These are phyloP conservation scores for Annulohypoxylon maeteangense DNA, from an alignment of 495 filamentous ascomycete species.

Conservation along the genomic window DNA sequence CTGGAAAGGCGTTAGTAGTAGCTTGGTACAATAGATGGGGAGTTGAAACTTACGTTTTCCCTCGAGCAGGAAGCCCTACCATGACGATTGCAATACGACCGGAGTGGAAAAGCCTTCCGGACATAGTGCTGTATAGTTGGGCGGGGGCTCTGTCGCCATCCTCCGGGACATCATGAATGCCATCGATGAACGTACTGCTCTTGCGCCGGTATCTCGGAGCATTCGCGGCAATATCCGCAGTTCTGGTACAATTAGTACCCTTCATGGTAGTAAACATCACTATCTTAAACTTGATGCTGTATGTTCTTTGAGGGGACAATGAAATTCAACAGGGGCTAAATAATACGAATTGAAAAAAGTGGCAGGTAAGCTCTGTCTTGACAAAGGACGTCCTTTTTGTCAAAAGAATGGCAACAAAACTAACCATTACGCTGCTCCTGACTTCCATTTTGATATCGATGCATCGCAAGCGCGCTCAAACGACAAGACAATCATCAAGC, in stretches of 20 bases:
- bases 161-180: slow-evolving; percentile 91
- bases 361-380: slow-evolving; percentile 1
- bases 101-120: slow-evolving; percentile 95
- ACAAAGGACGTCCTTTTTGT: background rate
- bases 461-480: slow-evolving; percentile 14
- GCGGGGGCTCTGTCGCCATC: slow-evolving; percentile 90
- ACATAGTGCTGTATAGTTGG: slow-evolving; percentile 98
- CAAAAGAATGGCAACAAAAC: slow-evolving; percentile 11
- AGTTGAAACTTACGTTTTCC: slow-evolving; percentile 82
- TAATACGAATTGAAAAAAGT: background rate
- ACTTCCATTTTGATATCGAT: slow-evolving; percentile 1
- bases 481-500: slow-evolving; percentile 27
- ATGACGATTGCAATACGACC: slow-evolving; percentile 97
- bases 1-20: slow-evolving; percentile 57
- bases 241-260: slow-evolving; percentile 59
- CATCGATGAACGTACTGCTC: slow-evolving; percentile 96
- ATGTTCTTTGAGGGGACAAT: slow-evolving; percentile 4
- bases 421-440: background rate
- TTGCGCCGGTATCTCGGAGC: slow-evolving; percentile 83
- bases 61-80: slow-evolving; percentile 93
- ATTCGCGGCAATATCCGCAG: slow-evolving; percentile 87
- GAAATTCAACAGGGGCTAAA: background rate
- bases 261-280: slow-evolving; percentile 19
- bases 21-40: background rate
- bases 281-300: slow-evolving; percentile 28